These are phyloP conservation scores for Colletotrichum echinochloae DNA, from an alignment of 2,329 filamentous ascomycete species.

Conservation along the genomic window DNA sequence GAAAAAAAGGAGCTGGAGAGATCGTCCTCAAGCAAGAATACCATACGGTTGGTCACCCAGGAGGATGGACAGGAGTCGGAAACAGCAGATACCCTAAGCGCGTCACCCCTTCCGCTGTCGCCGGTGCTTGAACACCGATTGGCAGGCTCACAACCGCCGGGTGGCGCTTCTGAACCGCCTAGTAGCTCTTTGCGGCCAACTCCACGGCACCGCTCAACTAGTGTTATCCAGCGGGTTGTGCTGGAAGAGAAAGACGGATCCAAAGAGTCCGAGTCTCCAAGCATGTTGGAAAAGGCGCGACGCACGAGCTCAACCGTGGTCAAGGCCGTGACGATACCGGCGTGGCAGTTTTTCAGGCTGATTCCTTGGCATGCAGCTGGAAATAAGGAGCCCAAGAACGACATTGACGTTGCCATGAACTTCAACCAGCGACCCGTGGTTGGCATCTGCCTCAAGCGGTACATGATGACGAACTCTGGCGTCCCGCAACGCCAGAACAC, in stretches of 20 bases:
- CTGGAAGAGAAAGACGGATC: conserved; percentile 63
- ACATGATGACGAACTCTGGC: conserved; percentile 79
- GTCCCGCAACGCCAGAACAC: conserved; percentile 80
- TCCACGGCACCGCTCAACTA: conserved; percentile 64
- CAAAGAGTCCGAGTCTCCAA: conserved; percentile 55
- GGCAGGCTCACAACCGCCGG: conserved; percentile 23
- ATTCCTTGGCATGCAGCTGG: conserved; percentile 88
- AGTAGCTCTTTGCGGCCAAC: conserved; percentile 49
- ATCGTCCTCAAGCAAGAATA: conserved; percentile 47
- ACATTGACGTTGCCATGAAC: conserved; percentile 88
- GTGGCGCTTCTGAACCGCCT: conserved; percentile 41
- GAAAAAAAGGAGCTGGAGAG: conserved; percentile 59
- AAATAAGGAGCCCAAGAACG: conserved; percentile 66
- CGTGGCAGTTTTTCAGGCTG: conserved; percentile 96
- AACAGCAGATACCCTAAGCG: conserved; percentile 49
- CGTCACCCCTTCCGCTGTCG: conserved; percentile 49
- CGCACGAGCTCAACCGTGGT: conserved; percentile 62
- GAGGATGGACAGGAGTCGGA: conserved; percentile 46
- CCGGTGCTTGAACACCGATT: conserved; percentile 43
- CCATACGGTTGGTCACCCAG: conserved; percentile 50
- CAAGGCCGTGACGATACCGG: conserved; percentile 94
- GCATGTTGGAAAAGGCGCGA: conserved; percentile 57
- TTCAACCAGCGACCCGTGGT: conserved; percentile 89
- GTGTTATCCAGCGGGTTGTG: conserved; percentile 71
- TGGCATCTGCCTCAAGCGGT: conserved; percentile 93